Conservation (phyloP, 2,329 filamentous ascomycete genomes). For the Diaporthe sp. region DNA sequence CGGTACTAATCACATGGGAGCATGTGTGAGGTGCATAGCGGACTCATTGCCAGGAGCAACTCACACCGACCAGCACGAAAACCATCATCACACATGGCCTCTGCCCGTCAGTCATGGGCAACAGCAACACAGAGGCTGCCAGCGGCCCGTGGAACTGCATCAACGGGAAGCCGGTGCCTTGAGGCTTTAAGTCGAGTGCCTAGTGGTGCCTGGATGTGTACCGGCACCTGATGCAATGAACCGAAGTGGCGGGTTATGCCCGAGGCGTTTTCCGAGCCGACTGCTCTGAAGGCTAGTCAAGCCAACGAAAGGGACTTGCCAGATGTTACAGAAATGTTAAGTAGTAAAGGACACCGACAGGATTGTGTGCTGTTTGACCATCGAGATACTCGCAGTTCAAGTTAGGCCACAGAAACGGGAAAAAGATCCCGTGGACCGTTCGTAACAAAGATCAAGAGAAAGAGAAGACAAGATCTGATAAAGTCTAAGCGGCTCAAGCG, state of each 20-base stretch:
- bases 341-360: not conserved
- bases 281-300: not conserved
- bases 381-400: not conserved
- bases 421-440: not conserved
- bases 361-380: not conserved
- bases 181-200: too few relatives aligned
- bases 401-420: too few relatives aligned
- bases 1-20: not conserved
- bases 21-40: not conserved
- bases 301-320: not conserved
- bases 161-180: too few relatives aligned
- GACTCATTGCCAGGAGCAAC: not conserved
- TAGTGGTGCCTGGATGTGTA: not conserved
- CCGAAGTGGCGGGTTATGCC: too few relatives aligned
- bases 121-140: not conserved
- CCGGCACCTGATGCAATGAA: not conserved
- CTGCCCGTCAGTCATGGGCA: not conserved
- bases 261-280: too few relatives aligned
- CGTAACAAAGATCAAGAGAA: not conserved
- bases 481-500: not conserved
- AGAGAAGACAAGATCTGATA: not conserved
- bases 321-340: too few relatives aligned
- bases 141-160: too few relatives aligned
- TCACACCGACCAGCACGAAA: not conserved
- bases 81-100: not conserved